Evolutionary conservation across 2,329 filamentous ascomycete species (phyloP).

Genomic region (Aureobasidium subglaciale): DNA sequence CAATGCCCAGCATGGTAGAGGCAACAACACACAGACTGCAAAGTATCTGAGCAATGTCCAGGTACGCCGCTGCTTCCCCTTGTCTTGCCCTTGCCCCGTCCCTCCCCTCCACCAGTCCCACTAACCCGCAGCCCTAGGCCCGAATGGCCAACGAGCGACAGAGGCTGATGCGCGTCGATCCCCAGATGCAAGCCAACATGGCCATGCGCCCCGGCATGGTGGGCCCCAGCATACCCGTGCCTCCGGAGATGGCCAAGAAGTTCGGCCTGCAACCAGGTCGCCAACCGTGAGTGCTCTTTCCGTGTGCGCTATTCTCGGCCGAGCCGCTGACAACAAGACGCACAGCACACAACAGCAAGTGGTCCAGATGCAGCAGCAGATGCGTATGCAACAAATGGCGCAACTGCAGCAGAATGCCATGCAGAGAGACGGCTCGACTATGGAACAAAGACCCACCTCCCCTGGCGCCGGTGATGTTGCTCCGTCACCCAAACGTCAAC

Average conservation of each 20-base stretch:
- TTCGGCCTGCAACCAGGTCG: conserved; percentile 73
- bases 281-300: conserved; percentile 52
- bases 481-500: conserved; percentile 83
- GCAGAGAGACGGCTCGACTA: conserved; percentile 79
- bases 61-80: conserved; percentile 9
- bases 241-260: conserved; percentile 57
- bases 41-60: conserved; percentile 13
- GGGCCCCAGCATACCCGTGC: conserved; percentile 53
- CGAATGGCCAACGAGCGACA: conserved; percentile 40
- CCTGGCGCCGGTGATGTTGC: conserved; percentile 73
- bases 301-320: background rate
- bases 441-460: conserved; percentile 73
- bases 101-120: conserved; percentile 25
- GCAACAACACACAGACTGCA: conserved; percentile 7
- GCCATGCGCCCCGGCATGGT: conserved; percentile 43
- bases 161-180: conserved; percentile 18
- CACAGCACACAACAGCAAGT: conserved; percentile 25
- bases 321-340: background rate
- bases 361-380: conserved; percentile 63
- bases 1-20: conserved; percentile 61
- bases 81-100: background rate
- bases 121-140: conserved; percentile 47
- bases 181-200: conserved; percentile 23
- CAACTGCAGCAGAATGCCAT: conserved; percentile 67
- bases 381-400: conserved; percentile 45